phyloP scores from a whole-genome alignment of 23 red algal genomes.

The Gracilariopsis chorda region DNA sequence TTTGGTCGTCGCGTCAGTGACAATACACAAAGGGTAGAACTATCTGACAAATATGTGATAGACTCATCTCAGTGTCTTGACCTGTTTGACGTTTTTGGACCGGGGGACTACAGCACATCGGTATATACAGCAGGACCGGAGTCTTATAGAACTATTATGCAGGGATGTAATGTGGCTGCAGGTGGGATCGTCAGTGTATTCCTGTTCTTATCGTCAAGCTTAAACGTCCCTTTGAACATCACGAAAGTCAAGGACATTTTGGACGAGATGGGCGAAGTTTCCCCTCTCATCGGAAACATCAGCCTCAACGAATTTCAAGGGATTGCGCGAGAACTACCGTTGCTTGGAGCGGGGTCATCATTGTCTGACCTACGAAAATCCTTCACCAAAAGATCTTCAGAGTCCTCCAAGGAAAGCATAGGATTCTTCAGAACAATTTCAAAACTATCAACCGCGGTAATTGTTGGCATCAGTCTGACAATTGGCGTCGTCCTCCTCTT shows the following conservation, averaged over 20 bases:
- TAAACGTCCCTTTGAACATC: not conserved
- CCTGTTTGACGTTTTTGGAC: constrained; percentile 14
- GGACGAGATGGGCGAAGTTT: not conserved
- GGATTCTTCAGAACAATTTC: not conserved
- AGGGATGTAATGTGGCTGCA: not conserved
- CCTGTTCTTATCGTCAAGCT: not conserved
- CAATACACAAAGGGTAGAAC: not conserved
- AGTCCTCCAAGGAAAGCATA: not conserved
- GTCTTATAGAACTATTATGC: not conserved
- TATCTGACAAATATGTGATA: not conserved
- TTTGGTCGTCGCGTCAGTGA: not conserved
- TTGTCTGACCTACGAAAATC: not conserved
- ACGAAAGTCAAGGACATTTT: not conserved
- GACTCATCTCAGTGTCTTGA: not conserved
- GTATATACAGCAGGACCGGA: not conserved
- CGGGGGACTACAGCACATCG: not conserved
- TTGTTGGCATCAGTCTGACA: not conserved
- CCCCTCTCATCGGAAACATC: not conserved
- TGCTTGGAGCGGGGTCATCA: not conserved
- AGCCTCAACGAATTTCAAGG: not conserved
- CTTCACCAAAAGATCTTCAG: not conserved
- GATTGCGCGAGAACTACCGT: not conserved
- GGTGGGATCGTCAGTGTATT: not conserved
- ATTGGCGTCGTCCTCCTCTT: not conserved
- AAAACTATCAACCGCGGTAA: not conserved